These are phyloP conservation scores for Penicillium italicum DNA, from an alignment of 2,329 filamentous ascomycete species.

Conservation along the genomic window DNA sequence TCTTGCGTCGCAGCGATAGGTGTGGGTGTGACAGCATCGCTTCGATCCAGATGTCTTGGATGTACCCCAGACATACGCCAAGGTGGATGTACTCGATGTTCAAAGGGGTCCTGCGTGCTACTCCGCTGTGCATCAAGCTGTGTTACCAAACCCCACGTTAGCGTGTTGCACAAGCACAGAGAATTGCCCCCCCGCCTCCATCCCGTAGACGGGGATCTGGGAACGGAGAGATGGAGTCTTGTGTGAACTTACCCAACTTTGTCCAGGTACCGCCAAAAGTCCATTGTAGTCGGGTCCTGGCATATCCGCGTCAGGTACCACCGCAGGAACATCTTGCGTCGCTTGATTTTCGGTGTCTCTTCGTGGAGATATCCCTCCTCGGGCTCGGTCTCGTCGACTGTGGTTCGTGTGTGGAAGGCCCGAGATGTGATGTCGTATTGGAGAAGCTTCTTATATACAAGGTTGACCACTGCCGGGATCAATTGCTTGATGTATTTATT, in stretches of 20 bases:
- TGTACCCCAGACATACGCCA: constrained; percentile 66
- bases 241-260: constrained; percentile 64
- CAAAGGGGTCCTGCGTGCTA: constrained; percentile 66
- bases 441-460: constrained; percentile 77
- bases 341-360: constrained; percentile 68
- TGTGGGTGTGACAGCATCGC: constrained; percentile 69
- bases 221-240: no score
- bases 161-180: neutral
- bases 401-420: constrained; percentile 62
- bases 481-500: constrained; percentile 76
- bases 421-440: constrained; percentile 78
- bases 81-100: constrained; percentile 81
- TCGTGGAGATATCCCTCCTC: constrained; percentile 63
- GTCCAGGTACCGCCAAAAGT: constrained; percentile 80
- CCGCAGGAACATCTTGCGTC: constrained; percentile 73
- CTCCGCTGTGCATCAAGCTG: constrained; percentile 76
- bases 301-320: constrained; percentile 73
- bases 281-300: constrained; percentile 68
- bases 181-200: no score
- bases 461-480: constrained; percentile 77
- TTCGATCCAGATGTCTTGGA: constrained; percentile 73
- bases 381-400: constrained; percentile 60
- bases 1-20: constrained; percentile 64
- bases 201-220: neutral
- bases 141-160: neutral